phyloP scores from a whole-genome alignment of 345 rosid species.

The Raphanus sativus region DNA sequence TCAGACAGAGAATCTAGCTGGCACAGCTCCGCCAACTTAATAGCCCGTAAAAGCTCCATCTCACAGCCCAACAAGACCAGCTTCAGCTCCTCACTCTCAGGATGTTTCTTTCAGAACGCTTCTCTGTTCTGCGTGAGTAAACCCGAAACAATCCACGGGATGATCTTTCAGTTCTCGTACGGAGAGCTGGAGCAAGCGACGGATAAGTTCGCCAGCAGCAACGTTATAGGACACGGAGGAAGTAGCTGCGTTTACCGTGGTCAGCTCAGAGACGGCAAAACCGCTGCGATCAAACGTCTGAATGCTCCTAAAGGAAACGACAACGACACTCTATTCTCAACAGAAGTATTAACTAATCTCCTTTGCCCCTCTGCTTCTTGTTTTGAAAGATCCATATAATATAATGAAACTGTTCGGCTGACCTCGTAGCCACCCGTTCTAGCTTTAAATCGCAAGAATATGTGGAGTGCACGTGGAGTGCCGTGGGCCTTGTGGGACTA shows the following conservation, averaged over 20 bases:
- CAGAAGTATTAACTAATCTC: conserved; percentile 53
- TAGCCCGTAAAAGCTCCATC: conserved; percentile 52
- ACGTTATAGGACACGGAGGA: conserved; percentile 82
- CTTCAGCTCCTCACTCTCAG: conserved; percentile 46
- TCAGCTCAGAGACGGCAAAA: conserved; percentile 76
- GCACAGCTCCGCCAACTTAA: conserved; percentile 76
- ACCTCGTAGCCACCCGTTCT: too few species aligned
- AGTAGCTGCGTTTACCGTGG: conserved; percentile 87
- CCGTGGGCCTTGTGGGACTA: too few species aligned
- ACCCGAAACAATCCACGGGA: conserved; percentile 53
- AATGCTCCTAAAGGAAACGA: conserved; percentile 65
- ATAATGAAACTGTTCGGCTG: not conserved
- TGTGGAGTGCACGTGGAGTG: too few species aligned
- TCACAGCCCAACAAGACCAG: conserved; percentile 43
- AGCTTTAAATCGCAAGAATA: too few species aligned
- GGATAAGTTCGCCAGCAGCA: conserved; percentile 66
- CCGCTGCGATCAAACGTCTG: conserved; percentile 80
- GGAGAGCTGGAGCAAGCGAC: conserved; percentile 76
- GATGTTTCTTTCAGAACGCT: conserved; percentile 59
- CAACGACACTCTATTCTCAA: conserved; percentile 58
- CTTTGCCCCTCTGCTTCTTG: not conserved
- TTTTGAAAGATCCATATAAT: not conserved
- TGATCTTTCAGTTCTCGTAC: conserved; percentile 64
- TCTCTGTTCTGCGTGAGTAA: conserved; percentile 52
- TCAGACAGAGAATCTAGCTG: conserved; percentile 74